These are phyloP conservation scores for Geotrichum armillariae DNA, from an alignment of 1,139 yeast species.

Conservation along the genomic window DNA sequence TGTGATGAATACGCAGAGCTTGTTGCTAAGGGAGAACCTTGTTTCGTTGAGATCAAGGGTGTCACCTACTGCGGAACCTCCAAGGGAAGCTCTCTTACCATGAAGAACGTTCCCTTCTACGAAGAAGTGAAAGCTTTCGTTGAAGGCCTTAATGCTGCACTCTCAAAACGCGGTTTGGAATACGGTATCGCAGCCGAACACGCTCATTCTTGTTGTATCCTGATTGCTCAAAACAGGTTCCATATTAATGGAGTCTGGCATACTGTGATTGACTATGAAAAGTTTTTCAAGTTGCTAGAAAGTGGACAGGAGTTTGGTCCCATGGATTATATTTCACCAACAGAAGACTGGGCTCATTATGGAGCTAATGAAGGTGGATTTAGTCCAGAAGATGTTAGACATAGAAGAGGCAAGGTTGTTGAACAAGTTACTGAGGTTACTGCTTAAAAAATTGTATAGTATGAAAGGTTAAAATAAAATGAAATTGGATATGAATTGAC, in stretches of 20 bases:
- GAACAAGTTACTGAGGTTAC: no score
- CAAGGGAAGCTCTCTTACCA: conserved; percentile 85
- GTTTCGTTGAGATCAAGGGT: conserved; percentile 90
- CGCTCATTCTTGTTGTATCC: conserved; percentile 90
- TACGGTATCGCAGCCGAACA: conserved; percentile 93
- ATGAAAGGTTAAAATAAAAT: no score
- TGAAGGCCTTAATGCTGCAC: conserved; percentile 55
- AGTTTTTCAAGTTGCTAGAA: conserved; percentile 68
- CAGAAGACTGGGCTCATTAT: conserved; percentile 91
- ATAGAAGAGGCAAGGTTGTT: conserved; percentile 31
- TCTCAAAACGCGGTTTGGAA: conserved; percentile 60
- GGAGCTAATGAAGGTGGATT: conserved; percentile 87
- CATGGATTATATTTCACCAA: conserved; percentile 74
- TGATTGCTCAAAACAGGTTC: conserved; percentile 77
- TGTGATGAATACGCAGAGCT: conserved; percentile 80
- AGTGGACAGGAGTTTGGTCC: conserved; percentile 61
- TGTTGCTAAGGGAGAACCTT: conserved; percentile 78
- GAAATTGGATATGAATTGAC: no score
- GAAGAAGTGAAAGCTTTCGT: conserved; percentile 86
- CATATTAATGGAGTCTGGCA: conserved; percentile 74
- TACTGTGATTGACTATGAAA: conserved; percentile 83
- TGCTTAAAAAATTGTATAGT: no score
- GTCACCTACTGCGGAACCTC: conserved; percentile 90
- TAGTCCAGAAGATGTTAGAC: conserved; percentile 68
- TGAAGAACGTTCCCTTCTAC: conserved; percentile 94